Evolutionary conservation across 805 yeast genomes (phyloP).

Genomic region (Yarrowia sp.): DNA sequence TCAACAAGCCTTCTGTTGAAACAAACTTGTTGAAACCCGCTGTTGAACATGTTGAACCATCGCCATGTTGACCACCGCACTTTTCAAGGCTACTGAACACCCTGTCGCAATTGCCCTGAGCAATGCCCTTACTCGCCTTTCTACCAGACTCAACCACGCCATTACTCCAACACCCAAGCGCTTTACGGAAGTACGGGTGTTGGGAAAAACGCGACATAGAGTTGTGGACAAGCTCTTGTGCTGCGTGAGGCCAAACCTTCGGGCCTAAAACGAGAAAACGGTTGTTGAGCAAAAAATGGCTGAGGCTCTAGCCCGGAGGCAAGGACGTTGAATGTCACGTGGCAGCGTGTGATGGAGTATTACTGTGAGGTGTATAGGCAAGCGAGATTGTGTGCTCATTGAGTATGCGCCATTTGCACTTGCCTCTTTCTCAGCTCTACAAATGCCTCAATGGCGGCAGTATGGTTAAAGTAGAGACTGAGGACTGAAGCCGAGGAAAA

Average conservation of each 20-base stretch:
- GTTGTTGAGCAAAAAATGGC: conserved; percentile 15
- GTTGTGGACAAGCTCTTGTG: not conserved
- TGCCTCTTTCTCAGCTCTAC: not conserved
- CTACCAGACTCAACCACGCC: not conserved
- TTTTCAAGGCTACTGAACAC: no score
- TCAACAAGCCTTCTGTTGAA: no score
- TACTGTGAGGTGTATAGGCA: no score
- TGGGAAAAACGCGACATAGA: conserved; percentile 18
- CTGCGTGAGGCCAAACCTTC: not conserved
- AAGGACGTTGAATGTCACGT: conserved; percentile 16
- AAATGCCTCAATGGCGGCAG: not conserved
- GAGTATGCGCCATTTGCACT: no score
- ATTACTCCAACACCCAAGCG: not conserved
- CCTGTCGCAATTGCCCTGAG: no score
- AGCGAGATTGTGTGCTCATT: no score
- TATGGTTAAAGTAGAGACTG: not conserved
- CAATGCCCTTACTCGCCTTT: no score
- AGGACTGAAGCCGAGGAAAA: no score
- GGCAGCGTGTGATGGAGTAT: not conserved
- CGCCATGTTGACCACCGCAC: no score
- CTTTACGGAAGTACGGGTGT: conserved; percentile 25
- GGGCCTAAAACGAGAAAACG: not conserved
- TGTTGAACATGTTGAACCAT: no score
- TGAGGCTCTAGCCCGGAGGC: not conserved
- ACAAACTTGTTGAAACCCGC: no score